A percentile compares a stretch with the other conserved stretches of the same genome.
These are phyloP conservation scores for Nicotiana attenuata DNA, from an alignment of 257 asterid genomes.

Conservation along the genomic window DNA sequence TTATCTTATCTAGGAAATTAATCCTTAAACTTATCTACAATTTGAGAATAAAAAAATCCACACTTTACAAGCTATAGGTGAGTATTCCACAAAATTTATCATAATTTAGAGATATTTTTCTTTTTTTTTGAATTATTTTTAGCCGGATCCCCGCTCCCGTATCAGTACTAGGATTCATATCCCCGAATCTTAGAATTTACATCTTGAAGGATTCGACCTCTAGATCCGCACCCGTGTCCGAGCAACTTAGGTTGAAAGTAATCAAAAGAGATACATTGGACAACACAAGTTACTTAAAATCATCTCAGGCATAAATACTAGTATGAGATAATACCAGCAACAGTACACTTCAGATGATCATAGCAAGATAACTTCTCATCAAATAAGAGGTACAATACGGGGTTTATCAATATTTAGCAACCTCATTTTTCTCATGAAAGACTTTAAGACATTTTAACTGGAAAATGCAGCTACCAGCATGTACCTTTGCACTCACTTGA, in stretches of 20 bases:
- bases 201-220: too few relatives aligned
- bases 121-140: too few relatives aligned
- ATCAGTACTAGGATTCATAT: too few relatives aligned
- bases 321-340: background rate
- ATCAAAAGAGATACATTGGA: background rate
- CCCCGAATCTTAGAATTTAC: too few relatives aligned
- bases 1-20: too few relatives aligned
- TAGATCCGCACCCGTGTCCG: too few relatives aligned
- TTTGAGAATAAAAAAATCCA: too few relatives aligned
- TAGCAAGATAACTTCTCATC: background rate
- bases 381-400: background rate
- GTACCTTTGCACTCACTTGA: constrained; percentile 20
- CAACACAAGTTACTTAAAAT: background rate
- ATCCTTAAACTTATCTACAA: too few relatives aligned
- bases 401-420: background rate
- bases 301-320: background rate
- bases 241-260: background rate
- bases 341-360: background rate
- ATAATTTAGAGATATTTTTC: too few relatives aligned
- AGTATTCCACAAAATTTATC: too few relatives aligned
- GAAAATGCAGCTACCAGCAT: background rate
- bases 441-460: background rate
- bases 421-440: background rate
- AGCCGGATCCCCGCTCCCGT: too few relatives aligned
- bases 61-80: too few relatives aligned